phyloP scores from a whole-genome alignment of 1,139 yeast genomes.

The Blastobotrys capitulatus region DNA sequence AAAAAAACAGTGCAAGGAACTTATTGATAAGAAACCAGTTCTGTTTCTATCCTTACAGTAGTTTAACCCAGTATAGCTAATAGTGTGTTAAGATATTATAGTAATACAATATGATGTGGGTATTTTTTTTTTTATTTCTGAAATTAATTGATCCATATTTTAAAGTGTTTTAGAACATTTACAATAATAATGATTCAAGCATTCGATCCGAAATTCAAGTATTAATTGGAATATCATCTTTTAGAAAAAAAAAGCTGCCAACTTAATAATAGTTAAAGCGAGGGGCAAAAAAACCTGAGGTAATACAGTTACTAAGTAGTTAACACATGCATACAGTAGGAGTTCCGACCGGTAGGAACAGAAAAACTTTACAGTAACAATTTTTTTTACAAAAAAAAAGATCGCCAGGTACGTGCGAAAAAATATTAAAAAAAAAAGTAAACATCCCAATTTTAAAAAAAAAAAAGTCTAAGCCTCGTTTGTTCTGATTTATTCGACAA shows the following conservation, averaged over 20 bases:
- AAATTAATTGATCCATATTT: background rate
- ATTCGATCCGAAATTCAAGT: background rate
- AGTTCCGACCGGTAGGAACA: too few relatives aligned
- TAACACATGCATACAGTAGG: too few relatives aligned
- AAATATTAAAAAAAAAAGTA: background rate
- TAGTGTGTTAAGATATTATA: too few relatives aligned
- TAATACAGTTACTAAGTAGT: background rate
- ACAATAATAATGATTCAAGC: background rate
- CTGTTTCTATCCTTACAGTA: background rate
- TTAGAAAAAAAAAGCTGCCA: background rate
- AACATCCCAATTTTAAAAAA: background rate
- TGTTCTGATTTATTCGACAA: too few relatives aligned
- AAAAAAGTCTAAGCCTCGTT: constrained; percentile 6
- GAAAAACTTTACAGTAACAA: too few relatives aligned
- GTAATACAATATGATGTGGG: too few relatives aligned
- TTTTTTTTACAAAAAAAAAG: too few relatives aligned
- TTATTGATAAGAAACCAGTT: too few relatives aligned
- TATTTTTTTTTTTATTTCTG: background rate
- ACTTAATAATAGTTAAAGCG: background rate
- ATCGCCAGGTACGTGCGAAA: background rate
- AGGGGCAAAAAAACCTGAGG: background rate
- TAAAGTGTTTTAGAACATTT: too few relatives aligned
- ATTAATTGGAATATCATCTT: too few relatives aligned
- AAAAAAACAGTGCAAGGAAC: too few relatives aligned
- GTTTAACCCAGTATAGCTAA: background rate